Conservation (phyloP, 1,284 basidiomycete species). For the Cutaneotrichosporon spelunceum region DNA sequence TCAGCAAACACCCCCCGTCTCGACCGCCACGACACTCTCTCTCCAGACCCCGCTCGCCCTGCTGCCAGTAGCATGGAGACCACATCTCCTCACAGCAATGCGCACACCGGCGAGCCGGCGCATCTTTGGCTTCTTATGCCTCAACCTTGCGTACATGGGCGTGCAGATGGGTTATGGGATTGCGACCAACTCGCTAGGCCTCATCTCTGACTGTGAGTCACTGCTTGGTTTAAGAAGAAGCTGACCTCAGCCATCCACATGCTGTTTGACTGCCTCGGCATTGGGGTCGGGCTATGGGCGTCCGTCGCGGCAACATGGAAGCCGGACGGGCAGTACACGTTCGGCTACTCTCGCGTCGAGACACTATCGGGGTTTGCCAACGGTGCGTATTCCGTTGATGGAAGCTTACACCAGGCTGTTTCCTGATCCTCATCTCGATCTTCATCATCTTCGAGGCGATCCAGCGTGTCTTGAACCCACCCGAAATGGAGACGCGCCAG, state of each 20-base stretch:
- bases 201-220: conserved; percentile 88
- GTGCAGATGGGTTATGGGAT: conserved; percentile 94
- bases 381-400: conserved; percentile 57
- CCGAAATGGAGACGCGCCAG: conserved; percentile 96
- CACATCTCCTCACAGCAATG: conserved; percentile 82
- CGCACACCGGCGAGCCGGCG: conserved; percentile 86
- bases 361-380: conserved; percentile 98
- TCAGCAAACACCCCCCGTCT: background rate
- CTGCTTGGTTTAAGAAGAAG: background rate
- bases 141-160: conserved; percentile 95
- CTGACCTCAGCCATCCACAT: conserved; percentile 83
- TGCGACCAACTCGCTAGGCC: conserved; percentile 93
- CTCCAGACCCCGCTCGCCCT: conserved; percentile 14
- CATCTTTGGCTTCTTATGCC: conserved; percentile 93
- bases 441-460: conserved; percentile 99
- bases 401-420: conserved; percentile 56
- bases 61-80: conserved; percentile 52
- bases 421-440: conserved; percentile 91
- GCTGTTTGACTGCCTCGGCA: conserved; percentile 98
- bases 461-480: conserved; percentile 89
- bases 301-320: conserved; percentile 98
- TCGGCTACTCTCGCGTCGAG: conserved; percentile 98
- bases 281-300: conserved; percentile 91
- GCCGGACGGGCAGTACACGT: conserved; percentile 89
- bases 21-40: background rate